phyloP scores from a whole-genome alignment of 352 stramenopile species.

The Globisporangium recalcitrans region DNA sequence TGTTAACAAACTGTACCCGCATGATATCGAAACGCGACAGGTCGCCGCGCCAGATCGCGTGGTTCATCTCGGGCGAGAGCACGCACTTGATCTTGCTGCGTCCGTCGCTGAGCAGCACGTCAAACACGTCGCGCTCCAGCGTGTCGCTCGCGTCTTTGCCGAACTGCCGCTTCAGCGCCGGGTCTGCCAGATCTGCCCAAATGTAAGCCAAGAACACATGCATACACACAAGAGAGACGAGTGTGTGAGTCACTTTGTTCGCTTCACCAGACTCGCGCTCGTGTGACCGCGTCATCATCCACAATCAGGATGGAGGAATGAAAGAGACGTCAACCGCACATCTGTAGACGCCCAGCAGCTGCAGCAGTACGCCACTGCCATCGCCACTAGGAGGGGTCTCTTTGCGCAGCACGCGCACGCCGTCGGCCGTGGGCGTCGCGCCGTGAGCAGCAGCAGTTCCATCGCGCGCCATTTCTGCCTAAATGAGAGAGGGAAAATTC shows the following conservation, averaged over 20 bases:
- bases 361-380: conserved; percentile 22
- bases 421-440: conserved; percentile 23
- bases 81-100: conserved; percentile 38
- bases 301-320: not conserved
- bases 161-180: conserved; percentile 31
- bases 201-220: not conserved
- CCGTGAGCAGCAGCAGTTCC: not conserved
- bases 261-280: not conserved
- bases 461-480: not conserved
- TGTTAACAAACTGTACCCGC: no score
- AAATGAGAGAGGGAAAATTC: no score
- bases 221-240: not conserved
- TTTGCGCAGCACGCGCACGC: conserved; percentile 28
- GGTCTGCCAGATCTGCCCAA: conserved; percentile 55
- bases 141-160: conserved; percentile 7
- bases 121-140: conserved; percentile 40
- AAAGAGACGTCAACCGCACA: conserved; percentile 25
- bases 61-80: conserved; percentile 30
- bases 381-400: conserved; percentile 5
- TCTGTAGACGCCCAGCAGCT: conserved; percentile 51
- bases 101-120: conserved; percentile 62
- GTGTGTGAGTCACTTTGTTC: not conserved
- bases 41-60: conserved; percentile 35
- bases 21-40: conserved; percentile 30
- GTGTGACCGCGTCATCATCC: not conserved